These are phyloP conservation scores for Fibroporia radiculosa DNA, from an alignment of 768 basidiomycete species.

Conservation along the genomic window DNA sequence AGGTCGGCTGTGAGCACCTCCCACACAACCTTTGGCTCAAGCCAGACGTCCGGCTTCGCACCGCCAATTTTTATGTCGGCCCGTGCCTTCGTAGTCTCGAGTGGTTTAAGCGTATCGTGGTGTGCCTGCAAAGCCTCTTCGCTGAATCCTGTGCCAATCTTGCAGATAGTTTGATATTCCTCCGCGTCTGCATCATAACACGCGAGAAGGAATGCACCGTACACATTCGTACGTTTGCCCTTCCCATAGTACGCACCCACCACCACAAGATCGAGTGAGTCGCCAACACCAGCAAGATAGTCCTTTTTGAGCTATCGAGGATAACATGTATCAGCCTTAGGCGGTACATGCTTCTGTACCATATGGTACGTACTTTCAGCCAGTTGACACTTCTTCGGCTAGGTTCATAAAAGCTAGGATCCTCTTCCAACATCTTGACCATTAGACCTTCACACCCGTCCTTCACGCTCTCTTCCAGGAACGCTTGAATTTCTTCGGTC, in stretches of 20 bases:
- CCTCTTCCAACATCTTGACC: slow-evolving; percentile 96
- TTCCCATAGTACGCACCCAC: slow-evolving; percentile 96
- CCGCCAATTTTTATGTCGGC: slow-evolving; percentile 86
- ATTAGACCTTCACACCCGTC: slow-evolving; percentile 98
- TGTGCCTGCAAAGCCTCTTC: slow-evolving; percentile 83
- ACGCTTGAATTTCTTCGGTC: slow-evolving; percentile 88
- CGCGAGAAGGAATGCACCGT: slow-evolving; percentile 95
- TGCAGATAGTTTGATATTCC: slow-evolving; percentile 96
- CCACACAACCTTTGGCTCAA: slow-evolving; percentile 97
- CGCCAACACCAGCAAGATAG: slow-evolving; percentile 92
- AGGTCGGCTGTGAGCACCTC: slow-evolving; percentile 97
- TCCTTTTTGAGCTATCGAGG: slow-evolving; percentile 89
- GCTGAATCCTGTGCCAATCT: slow-evolving; percentile 97
- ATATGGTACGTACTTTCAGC: slow-evolving; percentile 74
- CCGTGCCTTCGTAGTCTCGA: slow-evolving; percentile 61
- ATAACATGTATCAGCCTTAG: slow-evolving; percentile 3
- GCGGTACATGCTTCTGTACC: too few species aligned
- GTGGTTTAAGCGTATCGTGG: slow-evolving; percentile 72
- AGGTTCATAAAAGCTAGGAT: slow-evolving; percentile 92
- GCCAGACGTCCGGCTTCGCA: slow-evolving; percentile 96
- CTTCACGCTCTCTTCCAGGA: slow-evolving; percentile 94
- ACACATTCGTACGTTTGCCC: slow-evolving; percentile 95
- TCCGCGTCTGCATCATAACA: slow-evolving; percentile 94
- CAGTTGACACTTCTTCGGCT: slow-evolving; percentile 94
- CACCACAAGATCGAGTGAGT: slow-evolving; percentile 96